These are phyloP conservation scores for Asterophora parasitica DNA, from an alignment of 768 basidiomycete species.

Conservation along the genomic window DNA sequence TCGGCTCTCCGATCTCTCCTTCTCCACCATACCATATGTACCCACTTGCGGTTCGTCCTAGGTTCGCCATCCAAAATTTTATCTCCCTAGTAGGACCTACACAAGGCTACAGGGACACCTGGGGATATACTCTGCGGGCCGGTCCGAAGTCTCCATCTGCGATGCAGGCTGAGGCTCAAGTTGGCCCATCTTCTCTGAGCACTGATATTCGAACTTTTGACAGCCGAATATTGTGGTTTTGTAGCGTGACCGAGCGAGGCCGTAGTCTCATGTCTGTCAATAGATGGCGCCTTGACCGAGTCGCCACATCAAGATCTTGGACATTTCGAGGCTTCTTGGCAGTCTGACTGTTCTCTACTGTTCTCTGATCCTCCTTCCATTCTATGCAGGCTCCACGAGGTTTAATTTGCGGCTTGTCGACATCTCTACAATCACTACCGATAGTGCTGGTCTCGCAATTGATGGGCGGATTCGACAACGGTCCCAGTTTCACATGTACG, in stretches of 20 bases:
- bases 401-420: background rate
- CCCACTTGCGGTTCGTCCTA: background rate
- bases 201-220: too few relatives aligned
- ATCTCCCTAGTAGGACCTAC: too few relatives aligned
- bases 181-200: too few relatives aligned
- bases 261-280: too few relatives aligned
- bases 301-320: slow-evolving; percentile 1
- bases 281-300: slow-evolving; percentile 2
- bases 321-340: background rate
- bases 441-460: slow-evolving; percentile 9
- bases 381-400: slow-evolving; percentile 5
- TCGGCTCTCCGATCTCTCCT: background rate
- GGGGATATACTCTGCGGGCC: too few relatives aligned
- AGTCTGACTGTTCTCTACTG: background rate
- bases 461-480: background rate
- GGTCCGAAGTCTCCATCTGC: too few relatives aligned
- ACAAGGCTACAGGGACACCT: too few relatives aligned
- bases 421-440: slow-evolving; percentile 6
- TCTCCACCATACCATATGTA: background rate
- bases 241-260: background rate
- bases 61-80: too few relatives aligned
- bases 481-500: background rate
- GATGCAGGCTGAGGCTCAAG: too few relatives aligned
- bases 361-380: background rate
- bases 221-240: too few relatives aligned